Evolutionary conservation across 805 yeast genomes (phyloP), one percentile per base, ranked within the genome.

Genomic region (Phaffomyces thermotolerans): DNA sequence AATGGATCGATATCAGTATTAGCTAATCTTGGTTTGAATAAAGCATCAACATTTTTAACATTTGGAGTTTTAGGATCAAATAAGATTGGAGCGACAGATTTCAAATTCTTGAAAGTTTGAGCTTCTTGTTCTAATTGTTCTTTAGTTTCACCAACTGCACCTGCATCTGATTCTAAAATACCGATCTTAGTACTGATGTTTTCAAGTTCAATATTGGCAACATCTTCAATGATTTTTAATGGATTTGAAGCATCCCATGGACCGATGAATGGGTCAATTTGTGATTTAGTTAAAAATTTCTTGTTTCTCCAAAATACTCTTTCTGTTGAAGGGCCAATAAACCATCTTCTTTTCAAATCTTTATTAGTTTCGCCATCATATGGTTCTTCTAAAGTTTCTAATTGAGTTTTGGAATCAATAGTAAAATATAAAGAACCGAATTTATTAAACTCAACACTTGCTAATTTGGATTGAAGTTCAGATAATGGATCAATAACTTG

Each of bases 1-100:
- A 90, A 72, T 20, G 99, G 98, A 61, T 88, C 95, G 52, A 93
- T 66, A 61, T 93, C 98, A 6, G 96, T 91, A 50, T 80, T 73
- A 51, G 68, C 76, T 42, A 91, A 66, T 53, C 91, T 76, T 46
- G 96, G 91, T 42, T 79, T 73, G 54, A 84, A 73, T 36, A 87
- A 64, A 44, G 80, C 79, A 3, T 67, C 68, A 44, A 74, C 68
- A 52, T 83, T 79, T 58, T 84, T 86, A 58, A 85, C 75, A 9
- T 76, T 67, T 17, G 67, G 66, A 8, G 79, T 67, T 37, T 78
- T 55, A 6, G 56, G 52, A 33, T 64, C 73, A 57, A 90, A 69
- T 50, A 91, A 68, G 38, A 67, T 60, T 14, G 81, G 78, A 0
- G 85, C 75, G 35, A 86, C 62, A 37, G 64, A 62, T 34, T 68